These are phyloP conservation scores for Aspergillus pseudoterreus DNA, from an alignment of 2,329 filamentous ascomycete species.

Conservation along the genomic window DNA sequence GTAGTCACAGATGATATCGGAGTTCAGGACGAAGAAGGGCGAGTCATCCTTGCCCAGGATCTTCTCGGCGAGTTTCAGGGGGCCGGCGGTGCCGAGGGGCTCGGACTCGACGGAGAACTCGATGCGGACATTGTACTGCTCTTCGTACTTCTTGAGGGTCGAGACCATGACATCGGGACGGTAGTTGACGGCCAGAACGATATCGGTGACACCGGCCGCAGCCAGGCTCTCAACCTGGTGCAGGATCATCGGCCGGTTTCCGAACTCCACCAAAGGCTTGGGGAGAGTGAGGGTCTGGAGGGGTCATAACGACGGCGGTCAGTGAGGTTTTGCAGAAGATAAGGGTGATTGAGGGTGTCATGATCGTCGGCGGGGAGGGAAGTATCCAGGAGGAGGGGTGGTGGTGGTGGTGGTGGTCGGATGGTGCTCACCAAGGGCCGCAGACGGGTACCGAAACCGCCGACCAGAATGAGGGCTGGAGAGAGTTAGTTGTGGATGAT, in stretches of 20 bases:
- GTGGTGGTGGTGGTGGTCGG: not conserved
- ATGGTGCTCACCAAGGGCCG: constrained; percentile 73
- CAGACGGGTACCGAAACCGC: constrained; percentile 96
- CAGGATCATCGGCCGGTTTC: constrained; percentile 98
- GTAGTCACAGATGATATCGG: constrained; percentile 96
- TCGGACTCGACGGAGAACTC: constrained; percentile 96
- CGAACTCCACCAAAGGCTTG: constrained; percentile 97
- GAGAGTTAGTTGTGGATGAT: constrained; percentile 10
- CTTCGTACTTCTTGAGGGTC: constrained; percentile 89
- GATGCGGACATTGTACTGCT: constrained; percentile 89
- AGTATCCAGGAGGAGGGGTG: not conserved
- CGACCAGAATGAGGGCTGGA: constrained; percentile 93
- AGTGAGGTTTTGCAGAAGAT: constrained; percentile 4
- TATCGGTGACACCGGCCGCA: constrained; percentile 90
- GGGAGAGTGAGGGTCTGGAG: constrained; percentile 87
- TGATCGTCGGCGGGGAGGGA: constrained; percentile 22
- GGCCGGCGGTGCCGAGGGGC: constrained; percentile 90
- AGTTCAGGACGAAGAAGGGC: constrained; percentile 98
- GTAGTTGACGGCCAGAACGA: constrained; percentile 98
- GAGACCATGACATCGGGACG: constrained; percentile 96
- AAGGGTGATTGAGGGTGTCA: constrained; percentile 7
- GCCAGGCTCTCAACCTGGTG: constrained; percentile 96
- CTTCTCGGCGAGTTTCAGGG: constrained; percentile 89
- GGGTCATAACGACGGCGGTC: not conserved
- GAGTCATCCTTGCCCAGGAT: constrained; percentile 89